These are phyloP conservation scores for Suillus brevipes DNA, from an alignment of 768 basidiomycete genomes.

Conservation along the genomic window DNA sequence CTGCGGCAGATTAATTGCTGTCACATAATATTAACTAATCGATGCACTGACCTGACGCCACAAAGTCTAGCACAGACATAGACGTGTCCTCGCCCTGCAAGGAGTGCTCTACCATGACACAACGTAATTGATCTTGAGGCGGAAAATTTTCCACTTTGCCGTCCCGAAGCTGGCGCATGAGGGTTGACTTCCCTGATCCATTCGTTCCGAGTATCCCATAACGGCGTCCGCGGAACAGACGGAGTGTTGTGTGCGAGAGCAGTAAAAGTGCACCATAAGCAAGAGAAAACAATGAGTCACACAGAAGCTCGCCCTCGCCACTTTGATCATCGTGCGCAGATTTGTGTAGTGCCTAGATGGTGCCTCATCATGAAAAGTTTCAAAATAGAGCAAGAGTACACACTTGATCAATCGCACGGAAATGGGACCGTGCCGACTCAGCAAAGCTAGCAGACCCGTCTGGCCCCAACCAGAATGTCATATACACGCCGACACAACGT, in stretches of 20 bases:
- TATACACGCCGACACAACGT: constrained; percentile 70
- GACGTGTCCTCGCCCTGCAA: constrained; percentile 92
- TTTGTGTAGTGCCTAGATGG: constrained; percentile 59
- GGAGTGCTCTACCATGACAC: constrained; percentile 97
- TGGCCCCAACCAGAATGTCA: constrained; percentile 69
- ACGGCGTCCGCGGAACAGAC: constrained; percentile 84
- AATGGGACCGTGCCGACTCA: constrained; percentile 68
- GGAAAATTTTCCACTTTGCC: constrained; percentile 98
- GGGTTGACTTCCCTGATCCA: constrained; percentile 93
- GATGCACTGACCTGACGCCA: constrained; percentile 65
- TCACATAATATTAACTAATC: constrained; percentile 8
- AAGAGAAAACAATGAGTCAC: constrained; percentile 92
- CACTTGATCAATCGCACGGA: constrained; percentile 75
- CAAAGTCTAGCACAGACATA: constrained; percentile 82
- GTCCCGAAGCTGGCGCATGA: constrained; percentile 93
- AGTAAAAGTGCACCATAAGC: constrained; percentile 94
- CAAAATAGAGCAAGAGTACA: constrained; percentile 17
- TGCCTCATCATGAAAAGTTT: constrained; percentile 13
- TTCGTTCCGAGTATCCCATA: constrained; percentile 98
- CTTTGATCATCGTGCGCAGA: constrained; percentile 40
- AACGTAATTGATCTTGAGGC: constrained; percentile 78
- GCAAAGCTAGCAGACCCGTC: constrained; percentile 51
- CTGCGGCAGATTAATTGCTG: constrained; percentile 37
- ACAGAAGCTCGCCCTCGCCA: constrained; percentile 83
- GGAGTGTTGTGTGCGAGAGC: constrained; percentile 90